Percentiles rank a stretch among this genome's conserved stretches.
These are phyloP conservation scores for Candida krabiensis DNA, from an alignment of 805 yeast species.

Conservation along the genomic window DNA sequence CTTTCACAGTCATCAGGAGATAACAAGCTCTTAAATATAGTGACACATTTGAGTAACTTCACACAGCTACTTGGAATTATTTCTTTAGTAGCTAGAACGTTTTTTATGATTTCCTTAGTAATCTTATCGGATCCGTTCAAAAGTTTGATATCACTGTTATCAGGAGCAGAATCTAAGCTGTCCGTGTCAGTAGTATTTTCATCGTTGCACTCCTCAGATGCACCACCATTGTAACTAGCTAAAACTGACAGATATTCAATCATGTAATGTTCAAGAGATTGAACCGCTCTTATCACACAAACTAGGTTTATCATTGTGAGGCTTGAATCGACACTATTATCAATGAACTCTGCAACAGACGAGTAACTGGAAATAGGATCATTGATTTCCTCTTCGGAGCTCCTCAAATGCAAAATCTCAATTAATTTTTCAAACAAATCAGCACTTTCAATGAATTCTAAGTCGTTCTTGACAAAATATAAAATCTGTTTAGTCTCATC, in stretches of 20 bases:
- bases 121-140: slow-evolving; percentile 5
- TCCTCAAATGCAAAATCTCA: slow-evolving; percentile 19
- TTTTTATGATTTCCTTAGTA: slow-evolving; percentile 9
- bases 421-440: slow-evolving; percentile 24
- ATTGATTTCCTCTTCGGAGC: slow-evolving; percentile 1
- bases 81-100: slow-evolving; percentile 15
- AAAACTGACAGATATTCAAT: slow-evolving; percentile 21
- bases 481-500: slow-evolving; percentile 18
- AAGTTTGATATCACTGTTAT: slow-evolving; percentile 4
- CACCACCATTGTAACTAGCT: slow-evolving; percentile 6
- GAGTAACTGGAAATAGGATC: slow-evolving; percentile 15
- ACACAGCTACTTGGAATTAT: slow-evolving; percentile 28
- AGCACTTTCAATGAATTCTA: slow-evolving; percentile 21
- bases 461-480: slow-evolving; percentile 21
- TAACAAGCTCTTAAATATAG: slow-evolving; percentile 28
- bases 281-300: slow-evolving; percentile 23
- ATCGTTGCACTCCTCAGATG: slow-evolving; percentile 8
- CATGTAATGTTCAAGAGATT: slow-evolving; percentile 18
- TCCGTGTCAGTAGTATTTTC: slow-evolving; percentile 7
- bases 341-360: slow-evolving; percentile 26
- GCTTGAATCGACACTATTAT: slow-evolving; percentile 22
- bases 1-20: slow-evolving; percentile 22
- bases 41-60: slow-evolving; percentile 26
- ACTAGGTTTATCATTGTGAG: slow-evolving; percentile 26
- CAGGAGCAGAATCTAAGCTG: slow-evolving; percentile 2